These are phyloP conservation scores for Candida parachauliodes DNA, from an alignment of 805 yeast genomes.

Conservation along the genomic window DNA sequence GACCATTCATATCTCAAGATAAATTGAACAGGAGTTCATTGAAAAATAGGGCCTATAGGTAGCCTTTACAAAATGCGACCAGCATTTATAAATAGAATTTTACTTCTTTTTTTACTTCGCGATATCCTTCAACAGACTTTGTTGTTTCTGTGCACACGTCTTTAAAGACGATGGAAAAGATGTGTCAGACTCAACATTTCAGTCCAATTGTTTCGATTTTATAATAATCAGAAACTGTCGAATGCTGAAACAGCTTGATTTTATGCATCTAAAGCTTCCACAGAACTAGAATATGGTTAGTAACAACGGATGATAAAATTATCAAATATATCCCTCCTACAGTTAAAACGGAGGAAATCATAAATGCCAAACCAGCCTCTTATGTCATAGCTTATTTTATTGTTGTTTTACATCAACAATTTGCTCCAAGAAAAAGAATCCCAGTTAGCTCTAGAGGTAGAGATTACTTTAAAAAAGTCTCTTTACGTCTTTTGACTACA, in stretches of 20 bases:
- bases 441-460: background rate
- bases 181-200: too few relatives aligned
- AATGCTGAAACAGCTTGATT: too few relatives aligned
- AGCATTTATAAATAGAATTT: background rate
- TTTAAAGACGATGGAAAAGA: too few relatives aligned
- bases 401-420: too few relatives aligned
- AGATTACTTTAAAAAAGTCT: background rate
- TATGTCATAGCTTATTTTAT: background rate
- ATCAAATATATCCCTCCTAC: background rate
- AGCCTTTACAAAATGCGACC: background rate
- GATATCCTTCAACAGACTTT: too few relatives aligned
- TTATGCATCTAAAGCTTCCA: too few relatives aligned
- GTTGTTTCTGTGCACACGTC: too few relatives aligned
- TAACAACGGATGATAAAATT: background rate
- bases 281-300: too few relatives aligned
- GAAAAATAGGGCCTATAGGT: background rate
- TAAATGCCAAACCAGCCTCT: background rate
- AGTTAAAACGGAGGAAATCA: background rate
- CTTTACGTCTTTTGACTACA: background rate
- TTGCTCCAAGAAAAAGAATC: background rate
- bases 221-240: too few relatives aligned
- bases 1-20: background rate
- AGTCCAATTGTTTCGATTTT: too few relatives aligned
- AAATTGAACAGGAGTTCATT: background rate
- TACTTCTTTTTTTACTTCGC: too few relatives aligned